Conservation (phyloP, 768 basidiomycete species). For the Russula griseocarnosa region DNA sequence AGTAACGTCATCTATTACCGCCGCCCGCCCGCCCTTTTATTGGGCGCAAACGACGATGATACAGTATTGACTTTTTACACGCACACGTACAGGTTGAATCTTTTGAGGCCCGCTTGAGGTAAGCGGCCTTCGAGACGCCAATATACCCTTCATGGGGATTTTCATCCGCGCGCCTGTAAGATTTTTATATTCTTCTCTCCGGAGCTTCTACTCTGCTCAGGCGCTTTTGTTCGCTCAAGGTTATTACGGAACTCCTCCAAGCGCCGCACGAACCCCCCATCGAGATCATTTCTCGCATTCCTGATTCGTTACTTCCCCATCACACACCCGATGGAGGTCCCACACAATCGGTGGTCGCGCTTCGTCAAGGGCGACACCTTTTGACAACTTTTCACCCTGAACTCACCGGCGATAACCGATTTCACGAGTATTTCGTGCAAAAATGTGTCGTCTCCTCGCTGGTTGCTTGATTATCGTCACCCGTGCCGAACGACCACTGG, state of each 20-base stretch:
- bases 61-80: neutral
- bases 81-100: constrained; percentile 69
- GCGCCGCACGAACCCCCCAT: constrained; percentile 52
- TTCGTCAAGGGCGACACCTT: constrained; percentile 79
- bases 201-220: constrained; percentile 1
- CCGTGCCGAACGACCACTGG: neutral
- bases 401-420: constrained; percentile 77
- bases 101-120: constrained; percentile 77
- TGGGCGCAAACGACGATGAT: constrained; percentile 13
- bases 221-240: constrained; percentile 40
- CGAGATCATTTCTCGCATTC: constrained; percentile 66
- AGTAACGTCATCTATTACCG: constrained; percentile 42
- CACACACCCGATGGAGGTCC: constrained; percentile 40
- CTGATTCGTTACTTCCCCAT: constrained; percentile 46
- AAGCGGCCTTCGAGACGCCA: constrained; percentile 54
- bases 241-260: constrained; percentile 52
- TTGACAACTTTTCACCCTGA: constrained; percentile 95
- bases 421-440: constrained; percentile 87
- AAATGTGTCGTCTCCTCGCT: constrained; percentile 55
- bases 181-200: neutral
- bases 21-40: neutral
- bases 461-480: neutral
- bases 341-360: constrained; percentile 71
- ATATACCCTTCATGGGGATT: constrained; percentile 67
- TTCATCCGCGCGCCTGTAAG: constrained; percentile 93